phyloP scores from a whole-genome alignment of 2,329 filamentous ascomycete species.

The Aspergillus brasiliensis region DNA sequence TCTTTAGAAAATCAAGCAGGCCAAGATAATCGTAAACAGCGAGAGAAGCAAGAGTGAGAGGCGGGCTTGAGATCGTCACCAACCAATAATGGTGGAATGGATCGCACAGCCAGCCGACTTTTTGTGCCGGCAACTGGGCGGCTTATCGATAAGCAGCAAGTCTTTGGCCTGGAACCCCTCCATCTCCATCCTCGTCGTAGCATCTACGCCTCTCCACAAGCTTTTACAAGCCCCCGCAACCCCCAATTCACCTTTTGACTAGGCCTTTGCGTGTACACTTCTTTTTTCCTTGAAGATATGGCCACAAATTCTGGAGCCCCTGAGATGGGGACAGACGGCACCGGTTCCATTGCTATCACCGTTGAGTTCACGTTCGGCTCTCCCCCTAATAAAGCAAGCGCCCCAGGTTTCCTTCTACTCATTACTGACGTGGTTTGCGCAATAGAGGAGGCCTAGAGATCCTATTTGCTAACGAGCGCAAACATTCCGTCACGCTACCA shows the following conservation, averaged over 20 bases:
- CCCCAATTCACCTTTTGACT: background rate
- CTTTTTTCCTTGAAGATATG: background rate
- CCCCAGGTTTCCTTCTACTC: background rate
- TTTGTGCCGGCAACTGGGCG: slow-evolving; percentile 26
- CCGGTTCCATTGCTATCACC: slow-evolving; percentile 56
- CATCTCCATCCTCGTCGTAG: background rate
- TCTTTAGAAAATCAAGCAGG: background rate
- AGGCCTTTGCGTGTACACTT: background rate
- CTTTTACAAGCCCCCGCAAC: too few relatives aligned
- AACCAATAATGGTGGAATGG: background rate
- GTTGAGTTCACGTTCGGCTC: slow-evolving; percentile 71
- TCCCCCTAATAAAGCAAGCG: slow-evolving; percentile 1
- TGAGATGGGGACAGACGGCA: slow-evolving; percentile 9
- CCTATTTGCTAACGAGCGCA: slow-evolving; percentile 82
- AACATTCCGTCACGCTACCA: slow-evolving; percentile 71
- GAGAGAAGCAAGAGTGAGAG: background rate
- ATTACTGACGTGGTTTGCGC: slow-evolving; percentile 13
- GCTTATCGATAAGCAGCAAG: slow-evolving; percentile 44
- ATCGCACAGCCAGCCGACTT: slow-evolving; percentile 19
- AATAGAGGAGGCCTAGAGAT: slow-evolving; percentile 86
- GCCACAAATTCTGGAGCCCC: slow-evolving; percentile 10
- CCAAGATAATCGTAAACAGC: background rate
- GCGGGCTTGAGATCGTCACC: background rate
- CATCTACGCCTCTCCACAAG: background rate
- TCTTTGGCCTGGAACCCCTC: background rate